A percentile compares a stretch with the other conserved stretches of the same genome.
These are phyloP conservation scores for Emericellopsis cladophorae DNA, from an alignment of 2,329 filamentous ascomycete genomes.

Conservation along the genomic window DNA sequence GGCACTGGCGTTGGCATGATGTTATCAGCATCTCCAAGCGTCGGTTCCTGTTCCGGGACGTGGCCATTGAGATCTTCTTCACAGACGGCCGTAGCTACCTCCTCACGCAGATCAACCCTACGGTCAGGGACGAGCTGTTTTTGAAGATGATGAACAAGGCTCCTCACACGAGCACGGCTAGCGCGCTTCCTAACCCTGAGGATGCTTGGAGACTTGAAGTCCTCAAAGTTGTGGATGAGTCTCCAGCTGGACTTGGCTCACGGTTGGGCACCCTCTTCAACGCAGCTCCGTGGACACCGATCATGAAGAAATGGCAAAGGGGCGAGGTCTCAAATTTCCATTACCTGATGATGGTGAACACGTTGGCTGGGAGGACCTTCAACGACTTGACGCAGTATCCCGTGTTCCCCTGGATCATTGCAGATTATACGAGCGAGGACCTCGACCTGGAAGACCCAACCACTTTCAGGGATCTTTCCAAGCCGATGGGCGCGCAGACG, in stretches of 20 bases:
- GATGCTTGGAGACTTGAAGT: constrained; percentile 88
- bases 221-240: constrained; percentile 52
- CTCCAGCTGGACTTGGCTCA: constrained; percentile 57
- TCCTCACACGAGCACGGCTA: constrained; percentile 62
- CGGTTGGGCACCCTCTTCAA: constrained; percentile 92
- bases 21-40: constrained; percentile 93
- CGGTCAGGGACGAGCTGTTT: constrained; percentile 68
- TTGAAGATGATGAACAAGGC: constrained; percentile 65
- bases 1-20: constrained; percentile 89
- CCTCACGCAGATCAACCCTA: constrained; percentile 66
- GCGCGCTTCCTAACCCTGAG: constrained; percentile 62
- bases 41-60: constrained; percentile 87
- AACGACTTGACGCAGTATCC: constrained; percentile 98
- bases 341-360: constrained; percentile 97
- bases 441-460: constrained; percentile 74
- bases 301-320: constrained; percentile 79
- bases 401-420: constrained; percentile 93
- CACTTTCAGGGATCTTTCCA: constrained; percentile 81
- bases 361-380: constrained; percentile 91
- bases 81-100: constrained; percentile 93
- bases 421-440: constrained; percentile 90
- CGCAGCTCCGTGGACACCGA: constrained; percentile 65
- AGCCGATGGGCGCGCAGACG: constrained; percentile 92
- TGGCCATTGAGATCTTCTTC: constrained; percentile 95
- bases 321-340: constrained; percentile 98